Base-by-base conservation (phyloP, 2,329 filamentous ascomycete genomes). In the Ophiostoma montium region DNA sequence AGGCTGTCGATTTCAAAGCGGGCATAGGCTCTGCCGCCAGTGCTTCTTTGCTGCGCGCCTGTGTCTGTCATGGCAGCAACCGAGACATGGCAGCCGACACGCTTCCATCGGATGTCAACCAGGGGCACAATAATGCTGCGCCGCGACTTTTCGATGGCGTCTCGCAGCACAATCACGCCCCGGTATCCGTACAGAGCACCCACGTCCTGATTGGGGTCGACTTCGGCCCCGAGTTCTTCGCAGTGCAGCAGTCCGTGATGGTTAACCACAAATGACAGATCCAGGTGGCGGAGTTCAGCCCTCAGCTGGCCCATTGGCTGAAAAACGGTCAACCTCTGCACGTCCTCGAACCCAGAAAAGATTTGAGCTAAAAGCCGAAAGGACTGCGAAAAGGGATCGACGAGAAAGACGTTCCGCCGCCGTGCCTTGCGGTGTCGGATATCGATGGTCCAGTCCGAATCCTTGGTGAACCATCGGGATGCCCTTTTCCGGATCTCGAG, bases 101-200 rank as follows among this genome's bases (percentile, higher is more conserved):
- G 62, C 15, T 53, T 43, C 47, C 59, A 65, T 0, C 6, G 33
- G 0, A 68, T 19, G 0, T 47, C 5, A 0, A 76, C 75, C 1
- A 75, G 51, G 0, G 80, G 73, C 0, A 77, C 63, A 0, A 84
- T 62, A 7, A 83, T 62, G 30, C 68, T 78, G 9, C 70, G 70
- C 0, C 50, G 46, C 0, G 49, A 55, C 38, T 74, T 13, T 5
- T 54, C 70, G 0, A 55, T 50, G 0, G 57, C 47, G n/a, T 72
- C 69, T 0, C 70, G 66, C 13, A 82, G 59, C 0, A 84, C 70
- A 3, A 82, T 61, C 57, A 74, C 82, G 58, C 72, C 79, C 2
- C 62, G 50, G 0, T 84, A 62, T 0, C 81, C 80, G 50, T 83
- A 73, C 55, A 74, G 69, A 0, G 75, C 77, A 0, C 80, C 80